These are phyloP conservation scores for Populus euphratica DNA, from an alignment of 345 rosid species.

Conservation along the genomic window DNA sequence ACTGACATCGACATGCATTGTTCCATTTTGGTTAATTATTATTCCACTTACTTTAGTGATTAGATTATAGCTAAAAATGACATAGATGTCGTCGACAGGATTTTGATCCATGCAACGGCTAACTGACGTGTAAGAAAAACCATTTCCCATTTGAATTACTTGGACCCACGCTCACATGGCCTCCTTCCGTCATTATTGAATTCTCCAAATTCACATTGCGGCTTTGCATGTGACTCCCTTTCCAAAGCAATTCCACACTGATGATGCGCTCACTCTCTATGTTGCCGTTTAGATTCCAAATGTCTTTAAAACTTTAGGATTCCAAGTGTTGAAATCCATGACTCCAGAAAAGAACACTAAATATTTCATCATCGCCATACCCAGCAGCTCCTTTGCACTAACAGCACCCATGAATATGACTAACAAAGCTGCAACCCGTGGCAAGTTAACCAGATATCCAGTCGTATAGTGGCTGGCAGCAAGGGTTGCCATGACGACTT, in stretches of 20 bases:
- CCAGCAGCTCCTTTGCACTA: too few relatives aligned
- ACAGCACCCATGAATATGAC: too few relatives aligned
- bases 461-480: too few relatives aligned
- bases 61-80: background rate
- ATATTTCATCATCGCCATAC: too few relatives aligned
- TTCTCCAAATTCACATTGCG: background rate
- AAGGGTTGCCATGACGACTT: too few relatives aligned
- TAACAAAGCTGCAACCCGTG: too few relatives aligned
- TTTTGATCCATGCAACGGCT: slow-evolving; percentile 31
- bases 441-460: too few relatives aligned
- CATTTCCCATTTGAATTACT: background rate
- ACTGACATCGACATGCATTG: too few relatives aligned
- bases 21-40: background rate
- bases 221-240: background rate
- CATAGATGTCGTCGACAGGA: background rate
- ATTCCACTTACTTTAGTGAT: too few relatives aligned
- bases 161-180: slow-evolving; percentile 16
- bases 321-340: too few relatives aligned
- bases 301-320: background rate
- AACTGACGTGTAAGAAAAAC: slow-evolving; percentile 12
- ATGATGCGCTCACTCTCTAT: too few relatives aligned
- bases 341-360: too few relatives aligned
- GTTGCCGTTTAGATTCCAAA: background rate
- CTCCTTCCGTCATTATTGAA: slow-evolving; percentile 1
- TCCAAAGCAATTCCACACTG: background rate